Base-by-base conservation (phyloP, 1,284 basidiomycete species). In the Microbotryum intermedium region DNA sequence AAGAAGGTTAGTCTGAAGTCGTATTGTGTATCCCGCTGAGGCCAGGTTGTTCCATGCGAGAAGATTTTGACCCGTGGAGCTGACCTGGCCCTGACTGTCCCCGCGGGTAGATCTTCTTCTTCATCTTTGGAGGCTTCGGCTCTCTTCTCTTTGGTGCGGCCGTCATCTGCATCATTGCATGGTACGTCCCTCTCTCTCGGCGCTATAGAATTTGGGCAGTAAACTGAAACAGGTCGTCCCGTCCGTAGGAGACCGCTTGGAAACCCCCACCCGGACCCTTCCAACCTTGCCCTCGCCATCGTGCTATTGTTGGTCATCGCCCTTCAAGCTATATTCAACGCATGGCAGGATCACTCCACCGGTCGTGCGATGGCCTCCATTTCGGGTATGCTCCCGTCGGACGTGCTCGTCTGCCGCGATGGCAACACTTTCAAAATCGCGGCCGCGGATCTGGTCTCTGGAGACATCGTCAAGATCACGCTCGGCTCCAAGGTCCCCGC, bases 61-160 rank as follows among this genome's bases (percentile, higher is more conserved):
- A 16, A 6, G 18, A 13, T 18, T 16, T 6, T 13, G 34, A 39
- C 4, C 13, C 13, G 13, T 16, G 34, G 18, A 5, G 34, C 13
- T 39, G 34, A 39, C 10, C 30, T 11, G 6, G 1, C 39, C n/a
- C 51, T 20, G 39, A 43, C 20, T 20, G 21, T 16, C 13, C 3
- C 13, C 34, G 3, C 18, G 6, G 18, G 0, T 71, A 72, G 60
- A 63, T 77, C 68, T 62, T 79, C 51, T 70, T 70, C 30, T 80
- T 78, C 71, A 63, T 78, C 21, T 77, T 80, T 57, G 77, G 78
- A 39, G 79, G 79, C 1, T 82, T 83, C 64, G 83, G 83, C 2
- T 79, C 78, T 49, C 74, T 85, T 28, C 76, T 86, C 25, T 75
- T 84, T 53, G 75, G 76, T 26, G 83, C 79, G 46, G 71, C 74